Conservation (phyloP, 805 yeast species). For the Teunomyces stri region DNA sequence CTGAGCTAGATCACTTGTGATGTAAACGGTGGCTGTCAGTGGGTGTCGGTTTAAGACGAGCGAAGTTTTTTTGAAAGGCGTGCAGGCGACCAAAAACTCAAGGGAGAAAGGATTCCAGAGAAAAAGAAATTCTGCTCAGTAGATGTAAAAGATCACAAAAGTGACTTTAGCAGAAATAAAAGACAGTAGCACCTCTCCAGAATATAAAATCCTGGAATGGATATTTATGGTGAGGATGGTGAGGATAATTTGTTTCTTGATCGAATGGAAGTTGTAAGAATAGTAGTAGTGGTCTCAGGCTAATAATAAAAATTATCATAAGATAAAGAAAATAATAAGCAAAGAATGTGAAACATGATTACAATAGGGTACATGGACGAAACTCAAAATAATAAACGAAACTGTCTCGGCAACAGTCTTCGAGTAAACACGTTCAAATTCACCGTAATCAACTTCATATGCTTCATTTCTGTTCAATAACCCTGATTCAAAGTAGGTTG, state of each 20-base stretch:
- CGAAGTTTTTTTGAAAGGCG: slow-evolving; percentile 4
- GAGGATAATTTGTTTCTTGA: too few relatives aligned
- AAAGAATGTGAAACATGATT: background rate
- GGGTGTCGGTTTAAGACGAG: slow-evolving; percentile 1
- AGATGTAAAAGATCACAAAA: background rate
- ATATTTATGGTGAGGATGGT: too few relatives aligned
- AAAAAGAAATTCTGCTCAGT: background rate
- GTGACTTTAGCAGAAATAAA: background rate
- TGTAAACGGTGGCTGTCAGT: background rate
- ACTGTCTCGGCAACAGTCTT: background rate
- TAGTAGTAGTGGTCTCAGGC: background rate
- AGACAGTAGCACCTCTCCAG: too few relatives aligned
- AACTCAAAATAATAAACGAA: background rate
- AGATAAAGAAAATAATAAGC: background rate
- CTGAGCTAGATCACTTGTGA: background rate
- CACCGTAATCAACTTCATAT: too few relatives aligned
- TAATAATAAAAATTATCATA: background rate
- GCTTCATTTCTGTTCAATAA: too few relatives aligned
- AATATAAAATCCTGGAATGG: too few relatives aligned
- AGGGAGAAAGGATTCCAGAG: background rate
- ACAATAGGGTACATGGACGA: background rate
- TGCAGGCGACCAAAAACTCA: background rate
- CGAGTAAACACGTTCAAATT: too few relatives aligned
- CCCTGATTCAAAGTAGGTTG: too few relatives aligned
- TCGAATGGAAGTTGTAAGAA: background rate